Conservation (phyloP, 1,139 yeast genomes). For the Zygotorulaspora mrakii region DNA sequence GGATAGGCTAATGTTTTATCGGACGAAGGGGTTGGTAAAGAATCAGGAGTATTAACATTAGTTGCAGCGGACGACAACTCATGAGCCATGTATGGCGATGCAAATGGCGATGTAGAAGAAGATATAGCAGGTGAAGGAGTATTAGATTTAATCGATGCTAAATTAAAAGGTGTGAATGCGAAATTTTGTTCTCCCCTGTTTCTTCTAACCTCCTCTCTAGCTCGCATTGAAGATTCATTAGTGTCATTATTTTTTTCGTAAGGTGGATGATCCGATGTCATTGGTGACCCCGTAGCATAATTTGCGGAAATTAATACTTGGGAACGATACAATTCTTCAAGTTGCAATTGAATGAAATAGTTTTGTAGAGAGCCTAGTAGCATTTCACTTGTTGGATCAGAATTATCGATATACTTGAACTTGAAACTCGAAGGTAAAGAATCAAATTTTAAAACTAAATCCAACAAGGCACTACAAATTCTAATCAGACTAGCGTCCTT, state of each 20-base stretch:
- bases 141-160: conserved; percentile 16
- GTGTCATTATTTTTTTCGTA: conserved; percentile 11
- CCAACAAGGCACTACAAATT: conserved; percentile 20
- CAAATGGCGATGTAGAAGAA: conserved; percentile 19
- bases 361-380: conserved; percentile 17
- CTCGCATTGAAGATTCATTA: conserved; percentile 10
- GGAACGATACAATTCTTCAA: conserved; percentile 23
- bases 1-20: conserved; percentile 11
- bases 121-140: conserved; percentile 13
- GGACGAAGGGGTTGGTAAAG: conserved; percentile 15
- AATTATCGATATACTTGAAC: conserved; percentile 24
- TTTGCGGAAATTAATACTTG: conserved; percentile 17
- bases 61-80: conserved; percentile 12
- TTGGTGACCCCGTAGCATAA: conserved; percentile 10
- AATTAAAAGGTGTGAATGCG: conserved; percentile 10
- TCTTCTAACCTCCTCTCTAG: conserved; percentile 7
- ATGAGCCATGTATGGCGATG: conserved; percentile 17
- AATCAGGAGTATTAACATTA: conserved; percentile 13
- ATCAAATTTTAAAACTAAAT: conserved; percentile 17
- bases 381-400: conserved; percentile 9
- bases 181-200: conserved; percentile 7
- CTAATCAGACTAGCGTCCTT: conserved; percentile 17
- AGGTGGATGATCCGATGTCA: not conserved
- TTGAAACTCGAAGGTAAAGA: conserved; percentile 33
- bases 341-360: conserved; percentile 22